A percentile compares a stretch with the other conserved stretches of the same genome.
phyloP scores from a whole-genome alignment of 2,329 filamentous ascomycete species.

The Neofusicoccum kwambonambiense region DNA sequence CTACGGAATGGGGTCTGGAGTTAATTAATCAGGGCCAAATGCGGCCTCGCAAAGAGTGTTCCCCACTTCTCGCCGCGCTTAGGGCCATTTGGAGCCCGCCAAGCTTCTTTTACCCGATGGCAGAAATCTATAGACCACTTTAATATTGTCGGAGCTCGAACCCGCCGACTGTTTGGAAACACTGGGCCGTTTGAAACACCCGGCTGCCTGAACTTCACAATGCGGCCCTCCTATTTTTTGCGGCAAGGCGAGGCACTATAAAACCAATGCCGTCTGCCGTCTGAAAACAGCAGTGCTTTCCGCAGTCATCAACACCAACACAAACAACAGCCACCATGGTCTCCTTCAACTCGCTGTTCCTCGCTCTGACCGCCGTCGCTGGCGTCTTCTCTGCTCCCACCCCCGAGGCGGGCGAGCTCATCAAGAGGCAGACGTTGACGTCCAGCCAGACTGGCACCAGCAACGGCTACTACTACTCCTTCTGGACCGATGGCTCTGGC shows the following conservation, averaged over 20 bases:
- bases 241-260: background rate
- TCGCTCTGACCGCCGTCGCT: slow-evolving; percentile 35
- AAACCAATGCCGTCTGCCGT: background rate
- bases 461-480: slow-evolving; percentile 61
- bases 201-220: background rate
- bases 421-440: slow-evolving; percentile 42
- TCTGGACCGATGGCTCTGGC: slow-evolving; percentile 57
- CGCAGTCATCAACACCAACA: background rate
- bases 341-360: slow-evolving; percentile 40
- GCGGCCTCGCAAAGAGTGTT: background rate
- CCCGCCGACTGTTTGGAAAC: slow-evolving; percentile 8
- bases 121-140: background rate
- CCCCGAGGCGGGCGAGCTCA: slow-evolving; percentile 24
- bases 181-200: background rate
- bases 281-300: background rate
- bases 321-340: slow-evolving; percentile 34
- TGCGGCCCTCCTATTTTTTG: background rate
- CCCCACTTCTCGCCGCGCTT: background rate
- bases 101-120: slow-evolving; percentile 12
- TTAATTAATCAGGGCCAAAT: slow-evolving; percentile 4
- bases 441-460: slow-evolving; percentile 51
- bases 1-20: background rate
- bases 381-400: slow-evolving; percentile 38
- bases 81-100: background rate
- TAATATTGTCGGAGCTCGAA: background rate